phyloP scores from a whole-genome alignment of 139 green algal genomes.

The Tetradesmus obliquus region DNA sequence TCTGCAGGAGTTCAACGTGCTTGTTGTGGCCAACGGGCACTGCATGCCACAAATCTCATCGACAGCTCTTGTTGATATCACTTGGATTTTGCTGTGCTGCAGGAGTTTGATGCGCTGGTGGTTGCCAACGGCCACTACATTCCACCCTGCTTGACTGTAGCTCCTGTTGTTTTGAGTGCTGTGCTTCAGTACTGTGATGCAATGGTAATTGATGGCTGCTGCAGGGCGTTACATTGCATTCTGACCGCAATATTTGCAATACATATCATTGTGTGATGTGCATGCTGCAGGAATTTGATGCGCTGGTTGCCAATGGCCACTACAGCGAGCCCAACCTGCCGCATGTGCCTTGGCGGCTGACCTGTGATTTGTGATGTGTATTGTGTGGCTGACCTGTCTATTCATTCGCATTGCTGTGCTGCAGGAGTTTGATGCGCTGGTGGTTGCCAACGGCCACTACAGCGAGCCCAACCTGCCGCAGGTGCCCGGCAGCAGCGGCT shows the following conservation, averaged over 20 bases:
- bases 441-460: constrained; percentile 91
- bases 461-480: constrained; percentile 71
- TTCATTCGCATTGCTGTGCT: not conserved
- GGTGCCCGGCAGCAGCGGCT: constrained; percentile 44
- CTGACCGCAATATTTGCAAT: not conserved
- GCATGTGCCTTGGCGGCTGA: constrained; percentile 29
- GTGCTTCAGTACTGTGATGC: too few relatives aligned
- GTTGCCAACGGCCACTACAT: constrained; percentile 88
- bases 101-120: constrained; percentile 85
- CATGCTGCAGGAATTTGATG: constrained; percentile 77
- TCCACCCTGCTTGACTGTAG: constrained; percentile 46
- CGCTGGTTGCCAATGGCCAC: constrained; percentile 87
- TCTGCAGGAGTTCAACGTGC: too few relatives aligned
- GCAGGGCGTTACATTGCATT: not conserved
- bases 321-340: constrained; percentile 77
- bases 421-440: constrained; percentile 84
- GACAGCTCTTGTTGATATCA: too few relatives aligned
- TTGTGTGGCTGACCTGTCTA: not conserved
- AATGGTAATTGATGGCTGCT: not conserved
- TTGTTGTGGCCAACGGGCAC: too few relatives aligned
- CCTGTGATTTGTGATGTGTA: not conserved
- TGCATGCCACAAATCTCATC: too few relatives aligned
- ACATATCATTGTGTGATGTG: not conserved
- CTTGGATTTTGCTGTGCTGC: not conserved
- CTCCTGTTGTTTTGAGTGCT: too few relatives aligned